These are phyloP conservation scores for Eudorina sp. DNA, from an alignment of 139 green algal genomes.

Conservation along the genomic window DNA sequence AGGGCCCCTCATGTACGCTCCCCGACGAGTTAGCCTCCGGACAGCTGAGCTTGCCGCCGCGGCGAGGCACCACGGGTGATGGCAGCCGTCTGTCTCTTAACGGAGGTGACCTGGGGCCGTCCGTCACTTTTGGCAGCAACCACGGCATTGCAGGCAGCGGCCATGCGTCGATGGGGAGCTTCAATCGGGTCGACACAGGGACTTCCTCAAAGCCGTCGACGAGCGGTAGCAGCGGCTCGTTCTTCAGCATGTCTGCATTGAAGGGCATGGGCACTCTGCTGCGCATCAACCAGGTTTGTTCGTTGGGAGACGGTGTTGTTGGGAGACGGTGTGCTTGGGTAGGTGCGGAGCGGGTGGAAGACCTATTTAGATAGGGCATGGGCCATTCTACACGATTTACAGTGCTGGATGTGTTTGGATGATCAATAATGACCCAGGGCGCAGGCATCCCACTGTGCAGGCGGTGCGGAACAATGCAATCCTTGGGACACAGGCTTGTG, in stretches of 20 bases:
- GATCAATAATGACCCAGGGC: no score
- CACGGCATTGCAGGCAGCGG: not conserved
- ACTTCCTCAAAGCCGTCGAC: not conserved
- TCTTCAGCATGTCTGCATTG: conserved; percentile 37
- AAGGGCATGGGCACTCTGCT: conserved; percentile 33
- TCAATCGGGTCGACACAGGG: not conserved
- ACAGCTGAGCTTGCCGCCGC: not conserved
- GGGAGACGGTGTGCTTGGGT: no score
- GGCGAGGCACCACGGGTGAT: not conserved
- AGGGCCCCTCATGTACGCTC: not conserved
- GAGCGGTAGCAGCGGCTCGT: not conserved
- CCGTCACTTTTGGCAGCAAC: not conserved
- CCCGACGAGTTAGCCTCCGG: not conserved
- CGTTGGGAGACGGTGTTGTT: no score
- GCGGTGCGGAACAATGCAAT: no score
- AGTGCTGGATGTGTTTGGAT: no score
- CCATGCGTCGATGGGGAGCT: not conserved
- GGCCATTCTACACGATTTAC: no score
- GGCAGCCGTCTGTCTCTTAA: not conserved
- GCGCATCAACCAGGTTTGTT: conserved; percentile 16
- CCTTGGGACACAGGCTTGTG: no score
- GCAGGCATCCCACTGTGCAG: no score
- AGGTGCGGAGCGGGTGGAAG: no score
- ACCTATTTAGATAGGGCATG: no score
- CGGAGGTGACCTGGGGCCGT: not conserved